Conservation (phyloP, 768 basidiomycete genomes). For the Boletus patriciae region DNA sequence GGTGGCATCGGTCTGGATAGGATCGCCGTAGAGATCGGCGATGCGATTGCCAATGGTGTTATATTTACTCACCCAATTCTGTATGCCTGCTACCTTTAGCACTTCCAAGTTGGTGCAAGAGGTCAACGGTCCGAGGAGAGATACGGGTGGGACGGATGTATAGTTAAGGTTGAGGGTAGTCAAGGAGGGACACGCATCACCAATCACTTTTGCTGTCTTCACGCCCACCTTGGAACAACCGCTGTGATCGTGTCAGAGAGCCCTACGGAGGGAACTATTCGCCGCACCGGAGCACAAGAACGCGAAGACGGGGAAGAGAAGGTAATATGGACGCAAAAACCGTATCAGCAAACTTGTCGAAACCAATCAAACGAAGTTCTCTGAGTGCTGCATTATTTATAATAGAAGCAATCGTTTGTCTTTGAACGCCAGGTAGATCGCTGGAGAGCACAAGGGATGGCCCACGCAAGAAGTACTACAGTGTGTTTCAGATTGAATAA, state of each 20-base stretch:
- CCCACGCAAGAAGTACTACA: conserved; percentile 61
- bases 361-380: conserved; percentile 51
- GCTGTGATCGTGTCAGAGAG: conserved; percentile 36
- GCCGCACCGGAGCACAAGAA: conserved; percentile 56
- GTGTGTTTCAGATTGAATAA: neutral
- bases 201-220: conserved; percentile 46
- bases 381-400: conserved; percentile 33
- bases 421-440: conserved; percentile 53
- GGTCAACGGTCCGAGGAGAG: conserved; percentile 43
- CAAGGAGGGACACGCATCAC: conserved; percentile 44
- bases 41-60: neutral
- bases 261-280: conserved; percentile 1
- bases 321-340: conserved; percentile 51
- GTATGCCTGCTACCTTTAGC: conserved; percentile 62
- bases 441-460: conserved; percentile 45
- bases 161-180: conserved; percentile 57
- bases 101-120: conserved; percentile 47
- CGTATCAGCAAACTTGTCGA: conserved; percentile 52
- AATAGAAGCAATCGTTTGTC: conserved; percentile 49
- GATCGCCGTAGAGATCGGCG: neutral
- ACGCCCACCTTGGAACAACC: conserved; percentile 59
- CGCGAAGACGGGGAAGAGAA: conserved; percentile 43
- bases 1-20: conserved; percentile 53
- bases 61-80: conserved; percentile 51
- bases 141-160: conserved; percentile 52